Conservation (phyloP, 306 rosid species). For the Myrica gale region DNA sequence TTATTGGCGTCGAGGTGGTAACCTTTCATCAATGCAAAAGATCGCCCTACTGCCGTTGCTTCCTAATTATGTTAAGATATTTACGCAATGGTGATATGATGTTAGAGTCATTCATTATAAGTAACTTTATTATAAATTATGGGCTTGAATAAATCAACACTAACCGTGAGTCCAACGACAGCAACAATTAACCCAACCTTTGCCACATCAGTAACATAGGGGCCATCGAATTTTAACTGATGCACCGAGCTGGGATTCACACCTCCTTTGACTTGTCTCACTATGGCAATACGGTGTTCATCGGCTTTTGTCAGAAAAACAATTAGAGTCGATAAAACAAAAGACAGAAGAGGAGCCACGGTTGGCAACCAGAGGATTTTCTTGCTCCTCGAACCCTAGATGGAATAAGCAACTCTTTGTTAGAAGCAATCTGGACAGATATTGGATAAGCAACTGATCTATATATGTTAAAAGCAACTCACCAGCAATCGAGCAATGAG, state of each 20-base stretch:
- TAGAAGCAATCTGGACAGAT: too few relatives aligned
- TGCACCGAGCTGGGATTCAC: slow-evolving; percentile 71
- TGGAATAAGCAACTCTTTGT: too few relatives aligned
- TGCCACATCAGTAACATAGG: slow-evolving; percentile 44
- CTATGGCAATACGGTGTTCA: slow-evolving; percentile 62
- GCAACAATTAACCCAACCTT: slow-evolving; percentile 65
- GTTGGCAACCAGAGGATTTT: slow-evolving; percentile 80
- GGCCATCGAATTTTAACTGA: slow-evolving; percentile 45
- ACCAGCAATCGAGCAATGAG: slow-evolving; percentile 60
- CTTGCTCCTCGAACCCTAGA: slow-evolving; percentile 61
- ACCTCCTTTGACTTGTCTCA: slow-evolving; percentile 74
- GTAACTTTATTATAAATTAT: background rate
- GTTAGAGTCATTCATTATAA: background rate
- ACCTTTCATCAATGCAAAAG: slow-evolving; percentile 59
- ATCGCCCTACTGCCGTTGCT: slow-evolving; percentile 93
- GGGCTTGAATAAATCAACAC: background rate
- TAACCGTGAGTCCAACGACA: slow-evolving; percentile 68
- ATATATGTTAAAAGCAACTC: background rate
- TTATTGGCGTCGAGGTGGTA: slow-evolving; percentile 82
- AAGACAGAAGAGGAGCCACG: slow-evolving; percentile 64
- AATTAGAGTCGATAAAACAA: slow-evolving; percentile 56
- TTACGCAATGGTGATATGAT: background rate
- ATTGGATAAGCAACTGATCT: background rate
- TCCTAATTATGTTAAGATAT: slow-evolving; percentile 45
- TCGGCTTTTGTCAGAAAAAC: slow-evolving; percentile 68